Evolutionary conservation across 2,329 filamentous ascomycete genomes (phyloP), one percentile per base, ranked within the genome.

Genomic region (Cladosporium sp.): DNA sequence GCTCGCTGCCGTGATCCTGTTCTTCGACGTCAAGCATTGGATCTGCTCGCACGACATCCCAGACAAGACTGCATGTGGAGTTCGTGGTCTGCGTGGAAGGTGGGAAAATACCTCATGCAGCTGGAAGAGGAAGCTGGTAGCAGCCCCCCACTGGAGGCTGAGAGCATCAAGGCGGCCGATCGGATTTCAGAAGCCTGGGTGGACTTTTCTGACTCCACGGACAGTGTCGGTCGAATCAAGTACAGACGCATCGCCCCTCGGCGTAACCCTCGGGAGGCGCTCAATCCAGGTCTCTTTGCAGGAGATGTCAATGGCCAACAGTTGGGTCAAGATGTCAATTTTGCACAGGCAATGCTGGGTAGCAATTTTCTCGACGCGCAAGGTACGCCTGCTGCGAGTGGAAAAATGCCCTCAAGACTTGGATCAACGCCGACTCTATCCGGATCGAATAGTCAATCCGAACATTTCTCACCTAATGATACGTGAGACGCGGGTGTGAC

Each of bases 21-120:
- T 13, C 35, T 61, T 22, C 49, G 57, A 9, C 47, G 55, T 11
- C 45, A 49, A 51, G 58, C 58, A 9, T 43, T 60, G 15, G 45
- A 57, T 32, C 49, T 60, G n/a, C 52, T 61, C 4, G 55, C 58
- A 2, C 53, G 52, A 13, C 57, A 59, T 41, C 55, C 56, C 9
- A 20, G 51, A 15, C 59, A 60, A 46, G 59, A 60, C 18, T 59
- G 55, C 27, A 53, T 59, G 50, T 60, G 55, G 54, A 53, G 46
- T 3, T 56, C 53, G 3, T 60, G 56, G 57, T 55, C 54, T 5
- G 58, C 59, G 7, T 61, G 57, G 55, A 60, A 61, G 29, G 54
- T 60, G 11, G 56, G 57, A 15, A 59, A 57, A 36, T 61, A 58
- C 43, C 38, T 59, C 29, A 46, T 59, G 43, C 46, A 51, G 5